Conservation (phyloP, 106 monocot genomes). For the Chionographis japonica region DNA sequence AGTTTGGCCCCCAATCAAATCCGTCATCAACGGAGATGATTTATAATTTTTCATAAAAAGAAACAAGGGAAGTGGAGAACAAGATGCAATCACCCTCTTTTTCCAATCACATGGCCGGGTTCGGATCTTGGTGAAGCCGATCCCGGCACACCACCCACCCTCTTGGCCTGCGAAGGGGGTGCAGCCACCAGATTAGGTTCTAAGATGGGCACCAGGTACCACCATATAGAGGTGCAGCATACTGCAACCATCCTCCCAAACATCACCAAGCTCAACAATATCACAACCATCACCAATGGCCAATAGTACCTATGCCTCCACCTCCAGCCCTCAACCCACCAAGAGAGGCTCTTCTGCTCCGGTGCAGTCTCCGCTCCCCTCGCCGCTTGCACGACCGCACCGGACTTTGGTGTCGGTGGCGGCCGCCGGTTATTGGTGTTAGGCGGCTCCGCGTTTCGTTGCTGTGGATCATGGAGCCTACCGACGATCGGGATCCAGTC, state of each 20-base stretch:
- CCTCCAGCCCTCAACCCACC: neutral
- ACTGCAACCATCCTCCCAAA: conserved; percentile 55
- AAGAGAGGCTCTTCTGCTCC: neutral
- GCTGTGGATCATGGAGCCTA: neutral
- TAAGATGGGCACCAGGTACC: conserved; percentile 45
- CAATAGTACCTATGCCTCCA: conserved; percentile 17
- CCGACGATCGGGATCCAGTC: conserved; percentile 46
- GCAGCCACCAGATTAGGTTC: no score
- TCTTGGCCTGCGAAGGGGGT: neutral
- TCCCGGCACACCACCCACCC: neutral
- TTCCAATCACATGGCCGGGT: conserved; percentile 1
- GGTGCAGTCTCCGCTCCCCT: neutral
- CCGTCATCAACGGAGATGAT: neutral
- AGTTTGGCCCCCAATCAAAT: neutral
- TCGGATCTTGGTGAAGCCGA: conserved; percentile 8
- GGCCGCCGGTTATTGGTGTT: neutral
- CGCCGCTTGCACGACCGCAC: neutral
- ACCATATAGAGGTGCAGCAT: conserved; percentile 55
- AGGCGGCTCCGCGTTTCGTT: neutral
- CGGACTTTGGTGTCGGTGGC: neutral
- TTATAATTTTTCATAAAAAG: conserved; percentile 1
- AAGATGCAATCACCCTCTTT: neutral
- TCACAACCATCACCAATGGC: conserved; percentile 32
- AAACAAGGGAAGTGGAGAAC: neutral
- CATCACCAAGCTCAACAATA: conserved; percentile 38